phyloP scores from a whole-genome alignment of 345 rosid genomes.

The Abelmoschus esculentus region DNA sequence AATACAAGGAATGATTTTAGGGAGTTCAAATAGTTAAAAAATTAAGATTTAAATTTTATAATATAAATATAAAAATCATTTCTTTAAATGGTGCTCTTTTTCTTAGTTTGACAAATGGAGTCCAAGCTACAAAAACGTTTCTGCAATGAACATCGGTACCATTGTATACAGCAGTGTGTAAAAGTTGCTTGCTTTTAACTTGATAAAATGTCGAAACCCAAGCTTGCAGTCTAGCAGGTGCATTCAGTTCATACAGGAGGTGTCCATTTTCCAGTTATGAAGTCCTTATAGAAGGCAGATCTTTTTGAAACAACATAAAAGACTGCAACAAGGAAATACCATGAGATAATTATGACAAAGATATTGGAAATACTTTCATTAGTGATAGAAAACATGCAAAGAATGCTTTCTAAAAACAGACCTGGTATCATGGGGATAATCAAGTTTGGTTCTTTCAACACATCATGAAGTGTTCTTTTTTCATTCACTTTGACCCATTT shows the following conservation, averaged over 20 bases:
- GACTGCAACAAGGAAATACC: constrained; percentile 33
- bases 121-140: neutral
- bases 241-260: constrained; percentile 17
- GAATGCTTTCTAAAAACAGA: constrained; percentile 15
- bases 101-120: too few species aligned
- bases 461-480: constrained; percentile 49
- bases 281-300: constrained; percentile 54
- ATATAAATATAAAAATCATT: neutral
- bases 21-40: too few species aligned
- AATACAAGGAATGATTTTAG: too few species aligned
- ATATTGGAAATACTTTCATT: neutral
- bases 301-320: constrained; percentile 63
- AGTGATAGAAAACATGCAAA: neutral
- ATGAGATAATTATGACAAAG: neutral
- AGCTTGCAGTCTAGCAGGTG: neutral
- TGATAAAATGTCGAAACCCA: neutral
- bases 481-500: constrained; percentile 74
- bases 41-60: too few species aligned
- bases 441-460: constrained; percentile 54
- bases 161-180: too few species aligned
- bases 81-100: too few species aligned
- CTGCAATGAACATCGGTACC: neutral
- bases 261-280: constrained; percentile 63
- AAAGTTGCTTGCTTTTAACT: neutral
- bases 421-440: constrained; percentile 78